A percentile compares a stretch with the other conserved stretches of the same genome.
phyloP scores from a whole-genome alignment of 192 early-diverging fungal species.

The Diversispora epigaea region DNA sequence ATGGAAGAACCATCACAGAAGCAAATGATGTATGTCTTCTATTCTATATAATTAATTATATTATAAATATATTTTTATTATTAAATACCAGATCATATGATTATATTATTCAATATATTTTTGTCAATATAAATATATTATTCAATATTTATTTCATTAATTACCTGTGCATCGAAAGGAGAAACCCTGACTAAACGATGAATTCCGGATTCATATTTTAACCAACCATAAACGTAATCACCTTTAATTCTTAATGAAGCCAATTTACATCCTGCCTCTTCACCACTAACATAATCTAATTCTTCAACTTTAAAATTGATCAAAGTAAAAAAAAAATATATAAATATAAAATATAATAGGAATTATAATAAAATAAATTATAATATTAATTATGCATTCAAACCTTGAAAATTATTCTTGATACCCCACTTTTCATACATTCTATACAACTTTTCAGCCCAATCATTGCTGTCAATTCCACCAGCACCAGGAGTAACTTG shows the following conservation, averaged over 20 bases:
- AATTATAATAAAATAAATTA: no score
- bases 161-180: not conserved
- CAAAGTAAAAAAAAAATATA: no score
- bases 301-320: not conserved
- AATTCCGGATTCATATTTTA: slow-evolving; percentile 18
- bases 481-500: slow-evolving; percentile 22
- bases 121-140: no score
- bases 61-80: no score
- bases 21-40: slow-evolving; percentile 26
- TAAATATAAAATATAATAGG: no score
- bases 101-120: no score
- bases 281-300: slow-evolving; percentile 19
- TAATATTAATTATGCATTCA: no score
- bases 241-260: slow-evolving; percentile 16
- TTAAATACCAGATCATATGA: no score
- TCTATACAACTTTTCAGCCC: not conserved
- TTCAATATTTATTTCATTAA: no score
- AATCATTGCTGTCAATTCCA: slow-evolving; percentile 14
- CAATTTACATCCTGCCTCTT: slow-evolving; percentile 10
- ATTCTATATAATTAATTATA: not conserved
- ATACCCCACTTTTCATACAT: slow-evolving; percentile 26
- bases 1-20: not conserved
- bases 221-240: slow-evolving; percentile 22
- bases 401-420: slow-evolving; percentile 9
- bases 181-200: slow-evolving; percentile 18